phyloP scores from a whole-genome alignment of 2,329 filamentous ascomycete species.

The Plenodomus lindquistii region DNA sequence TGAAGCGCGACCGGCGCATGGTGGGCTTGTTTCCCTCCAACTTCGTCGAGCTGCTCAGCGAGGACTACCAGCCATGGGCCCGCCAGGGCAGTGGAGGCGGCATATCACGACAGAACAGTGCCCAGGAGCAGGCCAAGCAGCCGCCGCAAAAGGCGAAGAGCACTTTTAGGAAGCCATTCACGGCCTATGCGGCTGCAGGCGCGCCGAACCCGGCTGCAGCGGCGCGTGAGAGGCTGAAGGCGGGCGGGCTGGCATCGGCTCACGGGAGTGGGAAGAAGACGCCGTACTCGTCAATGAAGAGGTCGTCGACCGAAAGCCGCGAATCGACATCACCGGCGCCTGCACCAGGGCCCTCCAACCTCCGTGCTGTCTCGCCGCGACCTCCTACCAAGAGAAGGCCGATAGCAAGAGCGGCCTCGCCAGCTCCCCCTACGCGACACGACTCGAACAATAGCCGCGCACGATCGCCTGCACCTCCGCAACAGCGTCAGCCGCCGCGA shows the following conservation, averaged over 20 bases:
- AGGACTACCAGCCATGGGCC: constrained; percentile 78
- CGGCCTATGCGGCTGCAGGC: constrained; percentile 58
- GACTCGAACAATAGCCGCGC: constrained; percentile 25
- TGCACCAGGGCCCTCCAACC: constrained; percentile 22
- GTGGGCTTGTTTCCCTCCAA: constrained; percentile 96
- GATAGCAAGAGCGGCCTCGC: constrained; percentile 46
- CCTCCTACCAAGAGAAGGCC: constrained; percentile 34
- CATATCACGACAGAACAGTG: constrained; percentile 57
- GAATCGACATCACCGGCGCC: constrained; percentile 37
- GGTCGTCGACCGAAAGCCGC: constrained; percentile 44
- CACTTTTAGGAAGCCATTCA: constrained; percentile 66
- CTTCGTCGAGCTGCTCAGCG: constrained; percentile 88
- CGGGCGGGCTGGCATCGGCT: constrained; percentile 33
- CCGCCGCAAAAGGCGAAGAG: constrained; percentile 56
- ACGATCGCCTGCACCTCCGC: constrained; percentile 30
- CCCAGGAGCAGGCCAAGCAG: constrained; percentile 52
- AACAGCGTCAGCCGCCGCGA: constrained; percentile 3
- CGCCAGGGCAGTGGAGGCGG: constrained; percentile 54
- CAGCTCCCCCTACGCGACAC: constrained; percentile 38
- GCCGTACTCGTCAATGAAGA: constrained; percentile 58
- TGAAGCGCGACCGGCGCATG: constrained; percentile 86
- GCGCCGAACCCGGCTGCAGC: constrained; percentile 49
- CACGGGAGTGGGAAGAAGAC: constrained; percentile 46
- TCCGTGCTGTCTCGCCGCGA: constrained; percentile 48
- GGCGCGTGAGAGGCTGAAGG: constrained; percentile 40